Evolutionary conservation across 805 yeast genomes (phyloP).

Genomic region (Saccharomycopsis lassenensis): DNA sequence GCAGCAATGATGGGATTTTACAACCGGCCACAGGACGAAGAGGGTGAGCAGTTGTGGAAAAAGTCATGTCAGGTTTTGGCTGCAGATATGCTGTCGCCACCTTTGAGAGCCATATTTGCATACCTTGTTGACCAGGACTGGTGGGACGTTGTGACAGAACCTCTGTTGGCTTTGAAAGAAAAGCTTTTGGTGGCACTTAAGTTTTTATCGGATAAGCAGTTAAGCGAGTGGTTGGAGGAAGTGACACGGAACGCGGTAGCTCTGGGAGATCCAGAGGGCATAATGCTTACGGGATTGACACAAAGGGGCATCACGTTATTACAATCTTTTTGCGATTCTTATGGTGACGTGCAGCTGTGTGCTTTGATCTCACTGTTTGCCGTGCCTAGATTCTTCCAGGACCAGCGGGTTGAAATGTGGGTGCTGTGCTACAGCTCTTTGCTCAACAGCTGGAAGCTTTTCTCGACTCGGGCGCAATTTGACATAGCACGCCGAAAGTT

Average conservation of each 20-base stretch:
- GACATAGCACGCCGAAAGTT: slow-evolving; percentile 69
- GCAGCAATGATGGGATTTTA: slow-evolving; percentile 86
- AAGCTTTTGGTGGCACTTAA: slow-evolving; percentile 84
- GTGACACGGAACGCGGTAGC: slow-evolving; percentile 60
- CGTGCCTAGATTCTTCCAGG: slow-evolving; percentile 72
- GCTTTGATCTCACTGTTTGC: slow-evolving; percentile 72
- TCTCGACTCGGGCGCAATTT: slow-evolving; percentile 69
- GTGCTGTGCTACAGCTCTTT: slow-evolving; percentile 53
- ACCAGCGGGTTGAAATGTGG: slow-evolving; percentile 71
- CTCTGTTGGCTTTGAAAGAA: slow-evolving; percentile 78
- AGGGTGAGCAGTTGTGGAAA: slow-evolving; percentile 73
- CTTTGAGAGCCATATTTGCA: slow-evolving; percentile 84
- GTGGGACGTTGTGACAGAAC: slow-evolving; percentile 92
- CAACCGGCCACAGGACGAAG: slow-evolving; percentile 35
- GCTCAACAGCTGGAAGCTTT: slow-evolving; percentile 72
- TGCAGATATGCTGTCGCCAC: slow-evolving; percentile 81
- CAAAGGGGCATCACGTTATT: slow-evolving; percentile 70
- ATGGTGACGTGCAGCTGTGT: slow-evolving; percentile 88
- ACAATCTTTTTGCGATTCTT: slow-evolving; percentile 79
- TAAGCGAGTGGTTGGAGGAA: slow-evolving; percentile 58
- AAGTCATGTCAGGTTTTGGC: slow-evolving; percentile 86
- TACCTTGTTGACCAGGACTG: slow-evolving; percentile 89
- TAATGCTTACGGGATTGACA: slow-evolving; percentile 85
- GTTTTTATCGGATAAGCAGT: slow-evolving; percentile 69
- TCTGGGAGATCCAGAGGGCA: slow-evolving; percentile 84